Evolutionary conservation across 2,329 filamentous ascomycete species (phyloP).

Genomic region (Monosporascus cannonballus): DNA sequence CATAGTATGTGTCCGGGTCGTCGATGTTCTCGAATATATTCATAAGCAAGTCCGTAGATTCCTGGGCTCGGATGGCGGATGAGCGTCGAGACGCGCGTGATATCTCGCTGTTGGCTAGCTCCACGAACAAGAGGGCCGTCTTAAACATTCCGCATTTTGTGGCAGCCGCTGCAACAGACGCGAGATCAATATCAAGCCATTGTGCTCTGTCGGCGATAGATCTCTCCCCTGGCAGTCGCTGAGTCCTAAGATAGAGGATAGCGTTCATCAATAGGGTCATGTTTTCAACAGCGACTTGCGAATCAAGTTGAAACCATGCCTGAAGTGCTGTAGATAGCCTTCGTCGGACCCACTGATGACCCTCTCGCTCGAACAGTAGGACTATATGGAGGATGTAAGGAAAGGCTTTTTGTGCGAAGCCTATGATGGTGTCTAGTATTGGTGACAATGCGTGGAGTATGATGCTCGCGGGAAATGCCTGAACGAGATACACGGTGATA

Average conservation of each 20-base stretch:
- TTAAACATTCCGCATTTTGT: slow-evolving; percentile 78
- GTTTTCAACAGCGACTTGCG: slow-evolving; percentile 49
- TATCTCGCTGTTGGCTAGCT: slow-evolving; percentile 51
- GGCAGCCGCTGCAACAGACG: slow-evolving; percentile 64
- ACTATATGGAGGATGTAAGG: slow-evolving; percentile 83
- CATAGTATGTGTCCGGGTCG: slow-evolving; percentile 95
- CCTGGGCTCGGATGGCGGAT: slow-evolving; percentile 46
- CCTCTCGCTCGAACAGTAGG: slow-evolving; percentile 61
- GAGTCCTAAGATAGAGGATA: slow-evolving; percentile 82
- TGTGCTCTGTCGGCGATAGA: slow-evolving; percentile 72
- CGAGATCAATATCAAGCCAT: slow-evolving; percentile 83
- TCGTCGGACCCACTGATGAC: slow-evolving; percentile 52
- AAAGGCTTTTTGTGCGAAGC: slow-evolving; percentile 68
- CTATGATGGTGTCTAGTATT: slow-evolving; percentile 58
- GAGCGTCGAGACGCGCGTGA: slow-evolving; percentile 59
- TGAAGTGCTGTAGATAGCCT: slow-evolving; percentile 60
- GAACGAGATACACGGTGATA: slow-evolving; percentile 56
- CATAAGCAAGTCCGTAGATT: slow-evolving; percentile 65
- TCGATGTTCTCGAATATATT: slow-evolving; percentile 87
- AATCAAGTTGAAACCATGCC: slow-evolving; percentile 52
- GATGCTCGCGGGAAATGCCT: slow-evolving; percentile 54
- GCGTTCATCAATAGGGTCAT: slow-evolving; percentile 69
- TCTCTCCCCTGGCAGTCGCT: slow-evolving; percentile 65
- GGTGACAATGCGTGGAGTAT: slow-evolving; percentile 63
- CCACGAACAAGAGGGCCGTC: slow-evolving; percentile 75